phyloP scores from a whole-genome alignment of 2,329 filamentous ascomycete species.

The Eutypella sp. region DNA sequence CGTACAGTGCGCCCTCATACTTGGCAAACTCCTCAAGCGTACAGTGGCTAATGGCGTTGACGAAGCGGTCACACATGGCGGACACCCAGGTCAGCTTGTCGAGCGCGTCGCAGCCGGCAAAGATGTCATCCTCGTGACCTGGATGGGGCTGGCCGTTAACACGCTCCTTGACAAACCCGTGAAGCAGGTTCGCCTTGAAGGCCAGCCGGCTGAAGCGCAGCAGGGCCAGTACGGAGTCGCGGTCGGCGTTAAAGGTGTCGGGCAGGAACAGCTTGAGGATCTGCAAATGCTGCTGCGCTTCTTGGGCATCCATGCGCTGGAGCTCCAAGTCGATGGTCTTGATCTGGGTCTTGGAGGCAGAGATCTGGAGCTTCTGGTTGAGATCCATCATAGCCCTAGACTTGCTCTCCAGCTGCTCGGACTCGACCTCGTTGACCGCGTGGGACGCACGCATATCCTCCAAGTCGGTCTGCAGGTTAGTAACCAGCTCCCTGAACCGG shows the following conservation, averaged over 20 bases:
- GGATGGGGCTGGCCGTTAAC: conserved; percentile 63
- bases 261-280: conserved; percentile 89
- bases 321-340: conserved; percentile 93
- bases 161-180: conserved; percentile 73
- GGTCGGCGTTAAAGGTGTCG: conserved; percentile 73
- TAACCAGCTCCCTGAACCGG: conserved; percentile 84
- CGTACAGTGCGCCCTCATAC: conserved; percentile 76
- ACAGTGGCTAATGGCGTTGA: conserved; percentile 73
- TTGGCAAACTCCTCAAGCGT: conserved; percentile 71
- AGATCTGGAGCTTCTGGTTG: conserved; percentile 88
- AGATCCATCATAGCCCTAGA: conserved; percentile 95
- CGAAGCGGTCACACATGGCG: conserved; percentile 78
- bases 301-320: conserved; percentile 78
- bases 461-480: conserved; percentile 76
- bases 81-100: conserved; percentile 83
- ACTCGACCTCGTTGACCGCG: conserved; percentile 87
- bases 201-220: conserved; percentile 81
- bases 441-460: conserved; percentile 91
- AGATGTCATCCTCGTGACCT: conserved; percentile 71
- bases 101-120: conserved; percentile 73
- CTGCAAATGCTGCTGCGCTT: conserved; percentile 79
- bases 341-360: conserved; percentile 83
- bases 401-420: conserved; percentile 80
- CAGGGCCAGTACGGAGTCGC: conserved; percentile 82
- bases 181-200: conserved; percentile 81